Percentiles rank a stretch among this genome's conserved stretches.
Evolutionary conservation across 805 yeast genomes (phyloP).

Genomic region (Helenozyma baotianmanensis): DNA sequence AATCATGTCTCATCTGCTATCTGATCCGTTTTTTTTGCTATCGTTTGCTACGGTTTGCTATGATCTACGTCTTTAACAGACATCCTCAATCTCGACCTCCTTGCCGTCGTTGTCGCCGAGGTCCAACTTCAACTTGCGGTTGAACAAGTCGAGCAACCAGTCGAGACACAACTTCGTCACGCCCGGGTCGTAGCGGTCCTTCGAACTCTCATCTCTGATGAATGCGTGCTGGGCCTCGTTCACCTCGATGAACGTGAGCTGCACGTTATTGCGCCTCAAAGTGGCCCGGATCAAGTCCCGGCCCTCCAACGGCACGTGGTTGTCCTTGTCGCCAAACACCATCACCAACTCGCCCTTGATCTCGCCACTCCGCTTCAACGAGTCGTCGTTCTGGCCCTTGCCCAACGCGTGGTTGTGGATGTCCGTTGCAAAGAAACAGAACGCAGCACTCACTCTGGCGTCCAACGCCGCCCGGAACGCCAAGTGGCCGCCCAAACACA

Average conservation of each 20-base stretch:
- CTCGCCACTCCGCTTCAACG: conserved; percentile 52
- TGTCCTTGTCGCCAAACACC: conserved; percentile 75
- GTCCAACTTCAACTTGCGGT: conserved; percentile 61
- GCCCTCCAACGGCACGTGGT: conserved; percentile 76
- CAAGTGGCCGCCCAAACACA: conserved; percentile 83
- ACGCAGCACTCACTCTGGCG: conserved; percentile 58
- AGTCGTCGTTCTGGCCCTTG: conserved; percentile 58
- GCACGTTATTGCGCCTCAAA: conserved; percentile 54
- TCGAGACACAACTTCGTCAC: conserved; percentile 63
- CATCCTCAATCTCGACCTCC: conserved; percentile 50
- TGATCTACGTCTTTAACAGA: too few relatives aligned
- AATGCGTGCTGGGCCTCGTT: conserved; percentile 83
- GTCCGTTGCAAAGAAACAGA: conserved; percentile 78
- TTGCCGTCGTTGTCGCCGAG: conserved; percentile 60
- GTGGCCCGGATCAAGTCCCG: conserved; percentile 64
- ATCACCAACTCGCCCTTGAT: conserved; percentile 57
- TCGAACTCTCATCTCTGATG: conserved; percentile 71
- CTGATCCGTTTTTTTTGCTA: too few relatives aligned
- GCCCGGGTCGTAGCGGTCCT: conserved; percentile 81
- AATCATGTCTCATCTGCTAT: too few relatives aligned
- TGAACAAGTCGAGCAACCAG: conserved; percentile 66
- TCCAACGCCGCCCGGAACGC: conserved; percentile 70
- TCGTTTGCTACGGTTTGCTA: too few relatives aligned
- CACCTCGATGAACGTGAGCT: conserved; percentile 67
- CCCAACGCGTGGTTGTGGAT: conserved; percentile 68